phyloP scores from a whole-genome alignment of 2,329 filamentous ascomycete species.

The Alternaria angustiovoidea region DNA sequence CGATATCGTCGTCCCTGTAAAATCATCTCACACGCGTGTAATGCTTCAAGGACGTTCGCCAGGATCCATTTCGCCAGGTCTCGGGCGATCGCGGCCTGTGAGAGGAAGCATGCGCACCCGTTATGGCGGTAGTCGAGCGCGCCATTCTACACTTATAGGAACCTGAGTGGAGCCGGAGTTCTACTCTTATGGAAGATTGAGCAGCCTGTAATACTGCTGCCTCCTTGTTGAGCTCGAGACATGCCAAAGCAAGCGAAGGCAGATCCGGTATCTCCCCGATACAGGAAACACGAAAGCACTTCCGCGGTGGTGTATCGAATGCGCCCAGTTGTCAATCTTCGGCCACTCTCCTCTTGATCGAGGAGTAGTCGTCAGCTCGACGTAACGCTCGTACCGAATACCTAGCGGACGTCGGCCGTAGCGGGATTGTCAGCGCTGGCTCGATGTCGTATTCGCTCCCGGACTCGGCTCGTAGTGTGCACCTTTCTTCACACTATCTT shows the following conservation, averaged over 20 bases:
- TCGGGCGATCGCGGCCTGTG: neutral
- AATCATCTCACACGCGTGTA: neutral
- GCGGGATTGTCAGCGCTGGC: neutral
- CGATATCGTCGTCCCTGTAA: neutral
- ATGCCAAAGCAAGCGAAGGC: neutral
- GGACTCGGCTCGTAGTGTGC: neutral
- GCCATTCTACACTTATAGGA: neutral
- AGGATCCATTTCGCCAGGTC: neutral
- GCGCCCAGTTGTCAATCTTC: neutral
- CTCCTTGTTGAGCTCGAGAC: neutral
- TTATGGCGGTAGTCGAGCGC: neutral
- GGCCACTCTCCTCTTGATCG: neutral
- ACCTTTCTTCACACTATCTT: neutral
- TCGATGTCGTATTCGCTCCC: neutral
- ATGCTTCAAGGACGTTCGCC: neutral
- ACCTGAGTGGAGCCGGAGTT: neutral
- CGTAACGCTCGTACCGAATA: neutral
- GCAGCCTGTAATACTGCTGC: neutral
- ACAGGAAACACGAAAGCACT: neutral
- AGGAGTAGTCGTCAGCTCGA: neutral
- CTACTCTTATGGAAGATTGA: rapidly evolving
- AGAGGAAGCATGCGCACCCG: neutral
- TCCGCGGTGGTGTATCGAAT: neutral
- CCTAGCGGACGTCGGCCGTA: neutral
- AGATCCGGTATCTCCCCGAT: neutral